Percentiles rank a stretch among this genome's conserved stretches.
These are phyloP conservation scores for Trichothecium sympodiale DNA, from an alignment of 2,329 filamentous ascomycete genomes.

Conservation along the genomic window DNA sequence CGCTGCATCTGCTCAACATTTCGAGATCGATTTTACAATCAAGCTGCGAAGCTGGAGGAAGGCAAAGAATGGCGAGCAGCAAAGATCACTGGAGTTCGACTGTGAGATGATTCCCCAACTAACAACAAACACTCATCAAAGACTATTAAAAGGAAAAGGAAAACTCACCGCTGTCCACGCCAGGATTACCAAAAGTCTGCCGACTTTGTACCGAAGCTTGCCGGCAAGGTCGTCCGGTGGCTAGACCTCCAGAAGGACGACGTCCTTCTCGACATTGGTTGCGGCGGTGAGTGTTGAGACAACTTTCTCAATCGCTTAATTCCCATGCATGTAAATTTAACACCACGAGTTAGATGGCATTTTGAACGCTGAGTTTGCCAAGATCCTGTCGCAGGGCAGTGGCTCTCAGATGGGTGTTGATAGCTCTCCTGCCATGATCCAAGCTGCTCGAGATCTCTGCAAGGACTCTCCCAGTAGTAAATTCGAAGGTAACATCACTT, in stretches of 20 bases:
- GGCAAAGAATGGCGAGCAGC: background rate
- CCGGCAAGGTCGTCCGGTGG: conserved; percentile 46
- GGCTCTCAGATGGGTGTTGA: conserved; percentile 47
- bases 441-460: conserved; percentile 32
- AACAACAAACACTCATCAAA: conserved; percentile 10
- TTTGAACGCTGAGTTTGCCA: conserved; percentile 42
- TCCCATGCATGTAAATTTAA: conserved; percentile 6
- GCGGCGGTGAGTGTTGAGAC: conserved; percentile 36
- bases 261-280: conserved; percentile 50
- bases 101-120: background rate
- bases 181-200: conserved; percentile 51
- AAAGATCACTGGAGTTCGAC: conserved; percentile 2
- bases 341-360: conserved; percentile 36
- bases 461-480: conserved; percentile 24
- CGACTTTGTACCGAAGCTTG: conserved; percentile 52
- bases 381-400: conserved; percentile 30
- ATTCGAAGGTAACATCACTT: conserved; percentile 32
- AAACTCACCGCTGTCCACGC: no score
- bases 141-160: no score
- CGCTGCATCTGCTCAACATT: background rate
- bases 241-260: conserved; percentile 48
- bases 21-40: no score
- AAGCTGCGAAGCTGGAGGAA: background rate
- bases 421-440: conserved; percentile 47
- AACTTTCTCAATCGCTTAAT: background rate